A percentile compares a stretch with the other conserved stretches of the same genome.
phyloP scores from a whole-genome alignment of 768 basidiomycete species.

The Lactifluus hygrophoroides region DNA sequence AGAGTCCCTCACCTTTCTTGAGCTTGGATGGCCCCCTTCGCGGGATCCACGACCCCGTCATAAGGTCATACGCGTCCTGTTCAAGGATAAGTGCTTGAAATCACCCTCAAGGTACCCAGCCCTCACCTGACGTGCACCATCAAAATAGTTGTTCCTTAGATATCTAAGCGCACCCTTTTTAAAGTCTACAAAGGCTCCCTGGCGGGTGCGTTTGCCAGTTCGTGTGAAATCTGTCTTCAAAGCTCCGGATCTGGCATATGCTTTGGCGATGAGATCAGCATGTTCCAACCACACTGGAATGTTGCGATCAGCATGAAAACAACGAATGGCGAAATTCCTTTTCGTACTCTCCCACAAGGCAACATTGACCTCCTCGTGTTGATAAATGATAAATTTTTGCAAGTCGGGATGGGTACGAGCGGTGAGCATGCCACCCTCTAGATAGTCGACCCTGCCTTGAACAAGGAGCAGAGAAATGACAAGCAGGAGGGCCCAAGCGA shows the following conservation, averaged over 20 bases:
- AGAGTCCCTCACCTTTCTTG: slow-evolving; percentile 43
- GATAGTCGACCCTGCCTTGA: slow-evolving; percentile 51
- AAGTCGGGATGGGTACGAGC: slow-evolving; percentile 53
- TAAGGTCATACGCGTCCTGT: slow-evolving; percentile 88
- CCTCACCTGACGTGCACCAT: slow-evolving; percentile 78
- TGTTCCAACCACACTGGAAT: slow-evolving; percentile 93
- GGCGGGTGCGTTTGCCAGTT: slow-evolving; percentile 79
- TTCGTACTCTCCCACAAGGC: slow-evolving; percentile 83
- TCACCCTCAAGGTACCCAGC: background rate
- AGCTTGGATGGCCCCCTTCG: slow-evolving; percentile 39
- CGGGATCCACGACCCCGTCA: slow-evolving; percentile 90
- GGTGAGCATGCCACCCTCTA: slow-evolving; percentile 61
- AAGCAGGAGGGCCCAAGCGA: slow-evolving; percentile 64
- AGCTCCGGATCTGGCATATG: slow-evolving; percentile 93
- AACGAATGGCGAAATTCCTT: background rate
- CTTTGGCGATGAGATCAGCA: slow-evolving; percentile 80
- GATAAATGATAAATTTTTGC: slow-evolving; percentile 43
- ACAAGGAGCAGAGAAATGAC: slow-evolving; percentile 53
- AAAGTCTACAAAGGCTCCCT: slow-evolving; percentile 78
- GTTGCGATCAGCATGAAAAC: slow-evolving; percentile 6
- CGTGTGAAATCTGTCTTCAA: slow-evolving; percentile 95
- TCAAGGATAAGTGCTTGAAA: slow-evolving; percentile 1
- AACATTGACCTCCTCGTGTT: slow-evolving; percentile 68
- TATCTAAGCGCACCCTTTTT: slow-evolving; percentile 80
- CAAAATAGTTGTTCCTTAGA: slow-evolving; percentile 93